Percentiles rank a stretch among this genome's conserved stretches.
phyloP scores from a whole-genome alignment of 2,329 filamentous ascomycete species.

The Sphaerulina musiva region DNA sequence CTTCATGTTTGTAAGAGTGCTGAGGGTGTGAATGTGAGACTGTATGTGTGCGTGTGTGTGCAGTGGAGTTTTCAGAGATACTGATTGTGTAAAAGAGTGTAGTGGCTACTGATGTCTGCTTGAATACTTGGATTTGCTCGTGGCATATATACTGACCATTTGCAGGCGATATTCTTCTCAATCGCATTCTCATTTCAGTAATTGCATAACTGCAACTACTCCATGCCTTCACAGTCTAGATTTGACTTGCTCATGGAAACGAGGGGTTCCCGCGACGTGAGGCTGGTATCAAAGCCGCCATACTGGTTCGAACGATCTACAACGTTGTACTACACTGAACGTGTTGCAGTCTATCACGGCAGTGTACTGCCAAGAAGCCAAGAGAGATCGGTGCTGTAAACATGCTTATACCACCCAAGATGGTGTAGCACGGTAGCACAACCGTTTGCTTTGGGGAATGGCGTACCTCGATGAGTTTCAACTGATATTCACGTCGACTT shows the following conservation, averaged over 20 bases:
- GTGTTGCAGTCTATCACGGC: background rate
- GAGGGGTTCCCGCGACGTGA: background rate
- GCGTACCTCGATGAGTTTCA: background rate
- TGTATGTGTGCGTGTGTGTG: background rate
- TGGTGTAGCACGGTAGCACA: background rate
- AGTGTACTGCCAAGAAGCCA: background rate
- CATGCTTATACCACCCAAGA: background rate
- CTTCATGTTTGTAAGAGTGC: background rate
- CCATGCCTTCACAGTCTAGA: background rate
- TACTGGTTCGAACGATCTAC: background rate
- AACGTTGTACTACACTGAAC: background rate
- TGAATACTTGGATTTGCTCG: background rate
- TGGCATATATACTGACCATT: background rate
- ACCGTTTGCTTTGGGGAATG: background rate
- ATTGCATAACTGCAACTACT: background rate
- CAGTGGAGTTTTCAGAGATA: background rate
- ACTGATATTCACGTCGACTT: background rate
- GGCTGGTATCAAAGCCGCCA: background rate
- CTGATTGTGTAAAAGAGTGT: conserved; percentile 3
- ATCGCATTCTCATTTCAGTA: background rate
- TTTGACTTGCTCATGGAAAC: background rate
- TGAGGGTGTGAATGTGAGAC: background rate
- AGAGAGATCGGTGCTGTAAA: background rate
- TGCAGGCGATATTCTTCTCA: background rate
- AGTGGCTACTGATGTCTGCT: background rate